A percentile compares a stretch with the other conserved stretches of the same genome.
Evolutionary conservation across 345 rosid genomes (phyloP).

Genomic region (Trapa bicornis): DNA sequence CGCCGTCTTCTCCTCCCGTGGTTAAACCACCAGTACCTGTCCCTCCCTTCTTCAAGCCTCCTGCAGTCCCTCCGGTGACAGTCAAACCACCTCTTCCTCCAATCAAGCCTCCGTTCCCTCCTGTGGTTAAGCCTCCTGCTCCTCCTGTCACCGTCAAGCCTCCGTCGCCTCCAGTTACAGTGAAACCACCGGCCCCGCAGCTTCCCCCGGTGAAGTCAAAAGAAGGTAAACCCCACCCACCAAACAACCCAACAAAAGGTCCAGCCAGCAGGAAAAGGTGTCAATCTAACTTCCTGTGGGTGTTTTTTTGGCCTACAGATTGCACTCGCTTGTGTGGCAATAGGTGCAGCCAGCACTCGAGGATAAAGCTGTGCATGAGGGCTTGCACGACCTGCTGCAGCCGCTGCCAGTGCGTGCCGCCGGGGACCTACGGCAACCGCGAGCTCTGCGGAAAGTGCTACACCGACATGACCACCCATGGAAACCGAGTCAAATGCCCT

Average conservation of each 20-base stretch:
- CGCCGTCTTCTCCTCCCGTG: neutral
- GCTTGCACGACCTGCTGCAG: slow-evolving; percentile 80
- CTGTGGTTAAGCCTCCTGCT: neutral
- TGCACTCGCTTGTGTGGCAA: slow-evolving; percentile 53
- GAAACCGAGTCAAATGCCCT: slow-evolving; percentile 58
- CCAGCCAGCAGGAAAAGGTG: neutral
- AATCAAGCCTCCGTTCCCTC: neutral
- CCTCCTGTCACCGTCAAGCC: neutral
- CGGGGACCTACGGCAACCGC: slow-evolving; percentile 81
- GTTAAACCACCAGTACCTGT: neutral
- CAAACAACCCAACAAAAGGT: neutral
- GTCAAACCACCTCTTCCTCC: neutral
- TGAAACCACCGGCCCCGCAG: neutral
- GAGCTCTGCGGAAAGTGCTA: slow-evolving; percentile 78
- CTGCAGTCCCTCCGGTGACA: neutral
- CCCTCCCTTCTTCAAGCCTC: neutral
- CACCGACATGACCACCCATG: slow-evolving; percentile 59
- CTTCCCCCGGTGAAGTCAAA: no score
- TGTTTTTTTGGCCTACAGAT: slow-evolving; percentile 18
- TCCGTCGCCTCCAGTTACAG: neutral
- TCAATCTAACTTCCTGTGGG: no score
- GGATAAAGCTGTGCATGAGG: slow-evolving; percentile 45
- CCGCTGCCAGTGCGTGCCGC: slow-evolving; percentile 87
- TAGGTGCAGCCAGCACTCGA: slow-evolving; percentile 65
- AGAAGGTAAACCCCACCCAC: no score